These are phyloP conservation scores for Verticillium nonalfalfae DNA, from an alignment of 2,329 filamentous ascomycete species.

Conservation along the genomic window DNA sequence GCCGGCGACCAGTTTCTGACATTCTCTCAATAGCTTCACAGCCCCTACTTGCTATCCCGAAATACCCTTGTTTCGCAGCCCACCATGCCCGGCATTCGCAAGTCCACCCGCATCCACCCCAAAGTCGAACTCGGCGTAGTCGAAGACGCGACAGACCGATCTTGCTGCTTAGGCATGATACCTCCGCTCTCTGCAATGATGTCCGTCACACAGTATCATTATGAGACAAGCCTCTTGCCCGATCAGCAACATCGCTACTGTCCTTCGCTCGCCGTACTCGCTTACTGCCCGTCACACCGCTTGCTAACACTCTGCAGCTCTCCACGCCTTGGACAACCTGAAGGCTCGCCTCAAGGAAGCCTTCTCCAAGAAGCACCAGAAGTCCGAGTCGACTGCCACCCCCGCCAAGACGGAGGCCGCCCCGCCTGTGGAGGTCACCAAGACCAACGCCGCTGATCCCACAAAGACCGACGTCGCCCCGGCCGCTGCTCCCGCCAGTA, in stretches of 20 bases:
- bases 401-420: slow-evolving; percentile 24
- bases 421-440: slow-evolving; percentile 16
- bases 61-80: slow-evolving; percentile 10
- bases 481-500: slow-evolving; percentile 7
- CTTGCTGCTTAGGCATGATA: neutral
- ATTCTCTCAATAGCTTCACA: neutral
- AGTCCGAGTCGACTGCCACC: slow-evolving; percentile 20
- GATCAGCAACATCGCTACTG: neutral
- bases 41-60: neutral
- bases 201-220: neutral
- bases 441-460: slow-evolving; percentile 16
- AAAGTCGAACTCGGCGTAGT: neutral
- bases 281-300: neutral
- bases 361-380: slow-evolving; percentile 43
- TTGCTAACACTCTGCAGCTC: slow-evolving; percentile 24
- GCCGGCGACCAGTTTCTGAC: neutral
- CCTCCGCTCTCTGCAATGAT: neutral
- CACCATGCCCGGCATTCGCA: slow-evolving; percentile 49
- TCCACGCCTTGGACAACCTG: slow-evolving; percentile 45
- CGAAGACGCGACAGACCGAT: neutral
- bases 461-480: slow-evolving; percentile 7
- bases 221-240: neutral
- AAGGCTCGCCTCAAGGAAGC: slow-evolving; percentile 47
- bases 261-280: neutral
- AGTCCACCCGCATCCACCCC: slow-evolving; percentile 19